Percentiles rank a stretch among this genome's conserved stretches.
phyloP scores from a whole-genome alignment of 1,284 basidiomycete species.

The Tilletia indica region DNA sequence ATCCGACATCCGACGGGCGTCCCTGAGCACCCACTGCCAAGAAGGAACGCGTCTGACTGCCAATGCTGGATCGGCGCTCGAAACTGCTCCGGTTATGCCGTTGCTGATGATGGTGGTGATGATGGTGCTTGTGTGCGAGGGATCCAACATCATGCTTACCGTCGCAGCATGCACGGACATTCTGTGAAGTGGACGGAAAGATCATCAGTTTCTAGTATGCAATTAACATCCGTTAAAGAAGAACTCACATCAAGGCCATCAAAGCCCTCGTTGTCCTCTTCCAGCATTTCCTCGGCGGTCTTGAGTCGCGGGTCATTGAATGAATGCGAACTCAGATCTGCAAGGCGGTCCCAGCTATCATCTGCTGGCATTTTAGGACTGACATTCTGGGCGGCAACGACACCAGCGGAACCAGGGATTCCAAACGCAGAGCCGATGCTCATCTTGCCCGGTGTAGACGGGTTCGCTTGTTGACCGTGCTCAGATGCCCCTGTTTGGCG shows the following conservation, averaged over 20 bases:
- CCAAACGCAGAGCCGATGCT: conserved; percentile 11
- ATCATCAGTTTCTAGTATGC: not conserved
- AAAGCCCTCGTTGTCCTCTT: conserved; percentile 75
- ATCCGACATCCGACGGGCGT: conserved; percentile 3
- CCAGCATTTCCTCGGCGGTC: conserved; percentile 57
- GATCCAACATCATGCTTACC: conserved; percentile 70
- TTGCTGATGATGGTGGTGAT: conserved; percentile 19
- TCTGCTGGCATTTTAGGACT: not conserved
- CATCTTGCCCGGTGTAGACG: conserved; percentile 6
- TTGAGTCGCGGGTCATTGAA: conserved; percentile 37
- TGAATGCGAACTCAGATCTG: conserved; percentile 8
- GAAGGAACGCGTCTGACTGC: conserved; percentile 8
- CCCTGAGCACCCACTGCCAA: not conserved
- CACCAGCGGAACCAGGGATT: not conserved
- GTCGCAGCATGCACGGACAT: conserved; percentile 75
- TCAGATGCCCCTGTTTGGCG: not conserved
- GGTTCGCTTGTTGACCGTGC: not conserved
- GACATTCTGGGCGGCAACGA: no score
- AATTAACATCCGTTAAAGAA: conserved; percentile 62
- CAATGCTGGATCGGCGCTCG: conserved; percentile 4
- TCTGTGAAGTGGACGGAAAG: conserved; percentile 12
- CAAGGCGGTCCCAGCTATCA: conserved; percentile 1
- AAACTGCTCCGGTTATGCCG: not conserved
- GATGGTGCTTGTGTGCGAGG: conserved; percentile 36
- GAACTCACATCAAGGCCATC: conserved; percentile 72